These are phyloP conservation scores for Malassezia obtusa DNA, from an alignment of 1,284 basidiomycete genomes.

Conservation along the genomic window DNA sequence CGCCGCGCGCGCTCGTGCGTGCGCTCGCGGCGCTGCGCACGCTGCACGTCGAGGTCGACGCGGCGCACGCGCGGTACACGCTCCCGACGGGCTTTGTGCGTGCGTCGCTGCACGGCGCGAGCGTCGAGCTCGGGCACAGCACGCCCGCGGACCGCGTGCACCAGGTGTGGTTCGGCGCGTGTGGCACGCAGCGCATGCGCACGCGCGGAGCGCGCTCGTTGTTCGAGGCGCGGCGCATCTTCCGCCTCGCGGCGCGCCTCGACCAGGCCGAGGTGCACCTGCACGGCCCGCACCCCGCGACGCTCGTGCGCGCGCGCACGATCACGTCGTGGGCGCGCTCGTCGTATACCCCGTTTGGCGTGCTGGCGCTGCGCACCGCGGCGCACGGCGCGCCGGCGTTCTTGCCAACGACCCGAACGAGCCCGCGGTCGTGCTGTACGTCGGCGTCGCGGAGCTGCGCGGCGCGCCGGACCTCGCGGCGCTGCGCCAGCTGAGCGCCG, in stretches of 20 bases:
- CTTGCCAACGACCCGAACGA: slow-evolving; percentile 36
- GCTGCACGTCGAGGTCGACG: neutral
- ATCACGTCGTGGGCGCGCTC: slow-evolving; percentile 19
- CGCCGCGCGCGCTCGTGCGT: neutral
- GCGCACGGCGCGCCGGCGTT: slow-evolving; percentile 11
- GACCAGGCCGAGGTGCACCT: slow-evolving; percentile 21
- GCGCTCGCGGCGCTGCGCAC: neutral
- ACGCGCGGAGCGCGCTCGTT: neutral
- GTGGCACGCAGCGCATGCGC: no score
- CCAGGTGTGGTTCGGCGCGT: slow-evolving; percentile 41
- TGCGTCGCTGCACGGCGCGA: neutral
- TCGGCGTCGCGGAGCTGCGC: slow-evolving; percentile 22
- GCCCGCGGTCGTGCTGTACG: slow-evolving; percentile 23
- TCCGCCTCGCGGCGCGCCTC: slow-evolving; percentile 20
- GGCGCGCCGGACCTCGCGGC: slow-evolving; percentile 21
- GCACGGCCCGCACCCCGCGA: slow-evolving; percentile 2
- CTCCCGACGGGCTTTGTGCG: slow-evolving; percentile 14
- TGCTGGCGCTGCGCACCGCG: slow-evolving; percentile 18
- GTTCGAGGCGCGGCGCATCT: slow-evolving; percentile 34
- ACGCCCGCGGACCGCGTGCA: slow-evolving; percentile 26
- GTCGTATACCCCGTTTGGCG: slow-evolving; percentile 39
- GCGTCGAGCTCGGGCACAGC: slow-evolving; percentile 17
- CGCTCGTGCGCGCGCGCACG: slow-evolving; percentile 20
- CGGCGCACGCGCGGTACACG: slow-evolving; percentile 13
- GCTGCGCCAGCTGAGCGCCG: slow-evolving; percentile 13